Evolutionary conservation across 768 basidiomycete genomes (phyloP), one percentile per base, ranked within the genome.

Genomic region (Xerocomus potaroensis): DNA sequence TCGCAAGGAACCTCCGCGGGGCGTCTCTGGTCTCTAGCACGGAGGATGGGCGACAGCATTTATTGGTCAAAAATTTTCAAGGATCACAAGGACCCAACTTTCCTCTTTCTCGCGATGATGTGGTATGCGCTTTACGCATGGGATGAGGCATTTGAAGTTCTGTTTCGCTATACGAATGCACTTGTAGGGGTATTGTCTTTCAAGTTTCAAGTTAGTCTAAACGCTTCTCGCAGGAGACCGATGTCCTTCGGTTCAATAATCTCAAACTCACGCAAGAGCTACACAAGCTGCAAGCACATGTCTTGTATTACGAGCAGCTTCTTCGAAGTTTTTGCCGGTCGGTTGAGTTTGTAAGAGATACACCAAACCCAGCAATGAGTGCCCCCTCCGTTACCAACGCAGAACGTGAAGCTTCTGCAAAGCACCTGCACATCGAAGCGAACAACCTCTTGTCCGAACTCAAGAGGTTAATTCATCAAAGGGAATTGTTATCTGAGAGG

Each of bases 101-200:
- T 69, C 32, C 43, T 64, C 34, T 54, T 68, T 16, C 58, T 69
- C 23, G 68, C 73, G 22, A 64, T 76, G 15, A 58, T 81, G 27
- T 83, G 80, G 81, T 79, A 80, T 45, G 73, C 77, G 3, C 60
- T 81, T 8, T 82, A 83, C 50, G 71, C 76, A 2, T 83, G 81
- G 79, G 81, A 83, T 44, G 78, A 83, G 58, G 65, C 77, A 0
- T 68, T 81, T 19, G 78, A 80, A 51, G 57, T 61, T 12, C 53
- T 83, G 26, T 79, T 76, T 50, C 36, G 47, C 15, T 78, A 83
- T 55, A 74, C 81, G 18, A 74, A 71, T 41, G 64, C 45, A 46
- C 62, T 83, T 63, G 78, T 79, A 57, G 9, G 54, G 16, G 32
- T 6, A 19, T 27, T 16, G 19, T n/a, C 22, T 32, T 19, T 11